Evolutionary conservation across 805 yeast genomes (phyloP), one percentile per base, ranked within the genome.

Genomic region (Candida vartiovaarae): DNA sequence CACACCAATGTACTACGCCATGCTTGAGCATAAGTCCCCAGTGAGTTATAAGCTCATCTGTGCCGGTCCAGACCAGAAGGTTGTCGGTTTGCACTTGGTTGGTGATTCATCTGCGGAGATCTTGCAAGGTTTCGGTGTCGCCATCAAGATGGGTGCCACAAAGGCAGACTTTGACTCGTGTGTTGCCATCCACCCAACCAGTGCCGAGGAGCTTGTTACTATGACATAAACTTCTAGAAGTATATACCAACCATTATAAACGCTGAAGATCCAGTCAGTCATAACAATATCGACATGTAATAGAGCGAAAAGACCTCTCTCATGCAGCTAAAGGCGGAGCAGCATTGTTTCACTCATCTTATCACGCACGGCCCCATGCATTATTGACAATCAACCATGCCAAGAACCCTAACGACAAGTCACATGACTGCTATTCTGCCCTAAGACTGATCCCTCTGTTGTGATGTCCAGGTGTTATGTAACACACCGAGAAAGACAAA

Each of bases 91-190:
- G 54, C 99, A 93, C 65, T 67, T 93, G 44, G 85, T 90, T 53
- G 99, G 99, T 49, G 98, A 90, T 59, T 67, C 78, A 7, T 79
- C 93, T 41, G 80, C 95, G 30, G 99, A 93, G 67, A 90, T 93
- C 46, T 74, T 93, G 56, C 99, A 93, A 73, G 99, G 99, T 33
- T 93, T 93, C 59, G 99, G 98, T 47, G 99, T 90, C 43, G 99
- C 99, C 40, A 71, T 93, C 51, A 90, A 90, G 70, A 93, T 93
- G 99, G 99, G 99, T 31, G 99, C 99, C 35, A 93, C 99, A 32
- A 93, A 93, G 72, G 78, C 78, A 38, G 97, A 93, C 64, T 93
- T 93, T 53, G 99, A 93, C 67, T 80, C 71, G 63, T 86, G 95
- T 70, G 98, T 93, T 36, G 99, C 99, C 32, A 93, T 93, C 61